Base-by-base conservation (phyloP, 2,329 filamentous ascomycete species). In the Penicillium sumatraense region DNA sequence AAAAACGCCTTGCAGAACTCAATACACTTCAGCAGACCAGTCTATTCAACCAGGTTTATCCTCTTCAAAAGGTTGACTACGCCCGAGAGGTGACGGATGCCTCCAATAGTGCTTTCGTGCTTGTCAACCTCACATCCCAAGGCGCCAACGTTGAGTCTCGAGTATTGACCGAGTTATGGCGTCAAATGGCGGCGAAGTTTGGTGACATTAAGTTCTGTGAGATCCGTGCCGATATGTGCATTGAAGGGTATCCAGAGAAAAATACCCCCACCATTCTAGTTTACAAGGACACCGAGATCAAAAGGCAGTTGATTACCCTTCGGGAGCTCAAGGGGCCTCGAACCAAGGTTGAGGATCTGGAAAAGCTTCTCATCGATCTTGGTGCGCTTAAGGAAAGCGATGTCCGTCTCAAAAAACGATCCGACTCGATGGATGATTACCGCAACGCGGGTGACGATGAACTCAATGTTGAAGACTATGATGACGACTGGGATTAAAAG, bases 151-250 rank as follows among this genome's bases (percentile, higher is more conserved):
- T 89, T 29, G 93, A 98, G 76, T 96, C 92, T 3, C 84, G 89
- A 56, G 81, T 97, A 3, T 77, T 98, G 65, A 87, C 88, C 1
- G 89, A 96, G 69, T 80, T 97, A 18, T 99, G 93, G 93, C 83
- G 88, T 31, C 86, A 92, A 68, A 83, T 95, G 36, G 93, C 95
- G 1, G 78, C 76, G 56, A 91, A 93, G 68, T 99, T 92, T 69
- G 91, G 92, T 18, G 93, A 99, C 62, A 81, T 99, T 73, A 99
- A 99, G 77, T 99, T 99, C 76, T 98, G 93, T 73, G 91, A 98
- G 78, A 98, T 99, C 64, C 85, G 88, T 64, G 95, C 88, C 6
- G 88, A 91, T 69, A 86, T 97, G 78, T 96, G 95, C 54, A 97
- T 99, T 65, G 95, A 98, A 73, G 91, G 91, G 36, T 99, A 99